Percentiles rank a stretch among this genome's conserved stretches.
phyloP scores from a whole-genome alignment of 129 eudicot species.

The Rutidosis leptorrhynchoides region DNA sequence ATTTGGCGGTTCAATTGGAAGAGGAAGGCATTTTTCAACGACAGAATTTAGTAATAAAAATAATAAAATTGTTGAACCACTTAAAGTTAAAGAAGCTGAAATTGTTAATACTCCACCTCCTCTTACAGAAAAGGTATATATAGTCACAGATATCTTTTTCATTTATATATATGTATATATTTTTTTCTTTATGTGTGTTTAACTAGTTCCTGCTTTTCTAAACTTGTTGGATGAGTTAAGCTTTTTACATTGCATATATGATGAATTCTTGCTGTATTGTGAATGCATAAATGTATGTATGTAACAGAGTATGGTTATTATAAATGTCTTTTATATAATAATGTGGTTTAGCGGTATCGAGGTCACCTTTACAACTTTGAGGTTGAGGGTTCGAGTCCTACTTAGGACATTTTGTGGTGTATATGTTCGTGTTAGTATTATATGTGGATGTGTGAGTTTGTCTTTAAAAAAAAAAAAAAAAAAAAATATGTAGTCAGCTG shows the following conservation, averaged over 20 bases:
- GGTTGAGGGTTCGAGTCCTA: no score
- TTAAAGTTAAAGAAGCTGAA: slow-evolving; percentile 78
- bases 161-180: no score
- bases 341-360: no score
- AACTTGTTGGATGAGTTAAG: neutral
- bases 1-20: slow-evolving; percentile 40
- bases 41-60: slow-evolving; percentile 50
- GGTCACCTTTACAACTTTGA: no score
- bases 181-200: neutral
- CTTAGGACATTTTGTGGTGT: no score
- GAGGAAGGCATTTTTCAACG: slow-evolving; percentile 56
- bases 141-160: neutral
- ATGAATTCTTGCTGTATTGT: neutral
- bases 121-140: slow-evolving; percentile 70
- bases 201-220: neutral
- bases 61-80: slow-evolving; percentile 50
- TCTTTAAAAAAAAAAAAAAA: no score
- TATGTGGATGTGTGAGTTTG: no score
- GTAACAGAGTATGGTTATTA: neutral
- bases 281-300: neutral
- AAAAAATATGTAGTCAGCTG: no score
- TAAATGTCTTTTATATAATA: neutral
- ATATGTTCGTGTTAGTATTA: no score
- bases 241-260: neutral
- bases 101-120: slow-evolving; percentile 72